Conservation (phyloP, 257 asterid genomes). For the Solanum chilense region DNA sequence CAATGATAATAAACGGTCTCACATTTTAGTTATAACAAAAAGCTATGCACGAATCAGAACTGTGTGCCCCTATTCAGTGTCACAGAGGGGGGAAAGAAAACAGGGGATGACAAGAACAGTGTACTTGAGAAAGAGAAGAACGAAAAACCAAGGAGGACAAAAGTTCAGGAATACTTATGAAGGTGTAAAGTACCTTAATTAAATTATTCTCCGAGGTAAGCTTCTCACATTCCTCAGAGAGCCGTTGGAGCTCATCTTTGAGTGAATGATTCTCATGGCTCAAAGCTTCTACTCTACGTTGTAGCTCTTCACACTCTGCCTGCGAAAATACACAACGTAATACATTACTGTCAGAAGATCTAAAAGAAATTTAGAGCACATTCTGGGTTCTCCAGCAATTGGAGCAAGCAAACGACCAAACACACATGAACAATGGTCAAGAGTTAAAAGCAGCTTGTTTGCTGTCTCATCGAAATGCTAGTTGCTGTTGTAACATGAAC, state of each 20-base stretch:
- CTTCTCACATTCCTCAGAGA: constrained; percentile 78
- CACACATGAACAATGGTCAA: not conserved
- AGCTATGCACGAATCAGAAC: not conserved
- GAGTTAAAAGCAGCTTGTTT: not conserved
- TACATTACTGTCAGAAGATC: not conserved
- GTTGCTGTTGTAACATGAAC: not conserved
- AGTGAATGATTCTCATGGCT: constrained; percentile 53
- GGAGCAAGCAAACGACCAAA: not conserved
- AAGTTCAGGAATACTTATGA: not conserved
- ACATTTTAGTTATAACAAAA: not conserved
- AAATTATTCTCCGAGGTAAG: constrained; percentile 56
- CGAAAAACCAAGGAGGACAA: not conserved
- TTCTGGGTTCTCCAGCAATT: not conserved
- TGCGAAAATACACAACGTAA: constrained; percentile 6
- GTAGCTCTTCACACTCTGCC: constrained; percentile 92
- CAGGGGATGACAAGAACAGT: not conserved
- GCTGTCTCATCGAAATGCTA: not conserved
- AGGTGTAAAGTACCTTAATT: constrained; percentile 37
- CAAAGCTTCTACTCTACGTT: constrained; percentile 56
- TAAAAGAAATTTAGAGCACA: not conserved
- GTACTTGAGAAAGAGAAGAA: not conserved
- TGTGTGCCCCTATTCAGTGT: not conserved
- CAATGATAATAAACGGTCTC: not conserved
- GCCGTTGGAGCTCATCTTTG: constrained; percentile 60
- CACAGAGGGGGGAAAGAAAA: not conserved